phyloP scores from a whole-genome alignment of 331 rosid species.

The Telfairia occidentalis region DNA sequence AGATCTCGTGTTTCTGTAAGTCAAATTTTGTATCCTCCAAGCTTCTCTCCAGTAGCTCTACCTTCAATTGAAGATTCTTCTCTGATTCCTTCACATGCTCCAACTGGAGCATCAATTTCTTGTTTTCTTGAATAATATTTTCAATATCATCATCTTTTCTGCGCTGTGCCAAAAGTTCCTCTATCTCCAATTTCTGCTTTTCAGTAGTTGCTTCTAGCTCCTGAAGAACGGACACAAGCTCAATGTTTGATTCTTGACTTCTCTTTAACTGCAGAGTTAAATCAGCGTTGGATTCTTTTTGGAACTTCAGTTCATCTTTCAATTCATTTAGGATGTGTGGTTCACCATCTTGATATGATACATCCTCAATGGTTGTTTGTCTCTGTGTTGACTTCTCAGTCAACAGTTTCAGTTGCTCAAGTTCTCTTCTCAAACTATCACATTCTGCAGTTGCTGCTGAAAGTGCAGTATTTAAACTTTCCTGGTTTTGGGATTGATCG shows the following conservation, averaged over 20 bases:
- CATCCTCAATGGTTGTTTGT: slow-evolving; percentile 29
- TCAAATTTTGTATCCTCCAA: slow-evolving; percentile 44
- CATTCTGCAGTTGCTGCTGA: slow-evolving; percentile 52
- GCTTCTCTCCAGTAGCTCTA: slow-evolving; percentile 43
- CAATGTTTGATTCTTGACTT: slow-evolving; percentile 52
- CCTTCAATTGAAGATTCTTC: slow-evolving; percentile 33
- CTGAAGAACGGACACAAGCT: slow-evolving; percentile 57
- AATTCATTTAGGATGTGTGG: slow-evolving; percentile 35
- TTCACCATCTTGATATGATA: slow-evolving; percentile 32
- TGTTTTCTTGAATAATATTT: slow-evolving; percentile 40
- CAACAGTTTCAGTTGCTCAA: slow-evolving; percentile 39
- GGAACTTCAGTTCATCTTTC: slow-evolving; percentile 63
- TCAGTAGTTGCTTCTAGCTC: slow-evolving; percentile 60
- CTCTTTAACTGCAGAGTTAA: slow-evolving; percentile 60
- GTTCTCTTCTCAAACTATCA: slow-evolving; percentile 45
- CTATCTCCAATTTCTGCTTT: slow-evolving; percentile 53
- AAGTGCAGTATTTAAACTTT: slow-evolving; percentile 43
- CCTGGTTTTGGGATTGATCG: slow-evolving; percentile 44
- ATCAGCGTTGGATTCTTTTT: slow-evolving; percentile 57
- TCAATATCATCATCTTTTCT: slow-evolving; percentile 33
- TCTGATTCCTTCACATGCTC: slow-evolving; percentile 61
- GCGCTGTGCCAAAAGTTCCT: slow-evolving; percentile 44
- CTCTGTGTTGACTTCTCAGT: slow-evolving; percentile 27
- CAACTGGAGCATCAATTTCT: slow-evolving; percentile 30
- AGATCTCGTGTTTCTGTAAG: slow-evolving; percentile 22